phyloP scores from a whole-genome alignment of 148 eudicot genomes.

The Selenicereus undatus region DNA sequence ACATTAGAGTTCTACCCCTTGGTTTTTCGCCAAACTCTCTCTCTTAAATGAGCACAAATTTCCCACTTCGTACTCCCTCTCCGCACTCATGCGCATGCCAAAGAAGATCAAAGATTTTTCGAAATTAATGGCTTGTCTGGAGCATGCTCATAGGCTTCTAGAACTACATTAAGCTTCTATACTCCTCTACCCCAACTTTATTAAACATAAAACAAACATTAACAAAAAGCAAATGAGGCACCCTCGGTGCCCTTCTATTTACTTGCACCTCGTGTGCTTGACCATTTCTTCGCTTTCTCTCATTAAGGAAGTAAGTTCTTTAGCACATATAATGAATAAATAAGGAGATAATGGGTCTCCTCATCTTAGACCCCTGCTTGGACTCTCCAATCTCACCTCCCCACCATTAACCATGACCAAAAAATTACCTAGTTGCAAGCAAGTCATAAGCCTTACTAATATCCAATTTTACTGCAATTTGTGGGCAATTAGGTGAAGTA shows the following conservation, averaged over 20 bases:
- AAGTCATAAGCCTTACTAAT: neutral
- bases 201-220: neutral
- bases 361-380: neutral
- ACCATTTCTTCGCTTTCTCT: neutral
- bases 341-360: too few species aligned
- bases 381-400: neutral
- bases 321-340: neutral
- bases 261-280: neutral
- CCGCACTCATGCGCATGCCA: neutral
- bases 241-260: neutral
- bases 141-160: neutral
- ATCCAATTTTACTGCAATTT: neutral
- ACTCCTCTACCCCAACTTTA: too few species aligned
- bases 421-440: neutral
- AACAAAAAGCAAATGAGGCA: neutral
- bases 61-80: neutral
- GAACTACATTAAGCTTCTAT: too few species aligned
- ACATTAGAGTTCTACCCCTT: neutral
- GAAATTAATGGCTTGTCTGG: neutral
- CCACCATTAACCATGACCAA: neutral
- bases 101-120: neutral
- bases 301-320: neutral
- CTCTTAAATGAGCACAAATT: neutral
- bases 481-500: neutral
- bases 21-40: neutral